These are phyloP conservation scores for Knoxdaviesia proteae DNA, from an alignment of 2,329 filamentous ascomycete species.

Conservation along the genomic window DNA sequence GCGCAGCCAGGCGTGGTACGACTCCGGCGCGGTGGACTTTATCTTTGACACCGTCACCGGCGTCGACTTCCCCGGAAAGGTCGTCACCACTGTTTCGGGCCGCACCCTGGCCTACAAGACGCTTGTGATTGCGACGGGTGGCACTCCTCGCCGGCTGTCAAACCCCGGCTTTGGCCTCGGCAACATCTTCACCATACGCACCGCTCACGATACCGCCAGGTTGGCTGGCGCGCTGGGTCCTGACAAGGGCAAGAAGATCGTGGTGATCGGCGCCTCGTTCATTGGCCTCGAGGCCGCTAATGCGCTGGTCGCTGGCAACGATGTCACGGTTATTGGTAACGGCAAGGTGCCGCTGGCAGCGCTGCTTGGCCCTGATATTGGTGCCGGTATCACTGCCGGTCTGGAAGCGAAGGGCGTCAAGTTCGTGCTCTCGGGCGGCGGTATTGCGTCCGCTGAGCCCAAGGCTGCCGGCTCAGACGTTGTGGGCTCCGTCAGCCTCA, in stretches of 20 bases:
- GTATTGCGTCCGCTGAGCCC: constrained; percentile 52
- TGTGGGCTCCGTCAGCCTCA: constrained; percentile 63
- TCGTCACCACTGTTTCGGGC: constrained; percentile 54
- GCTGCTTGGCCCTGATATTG: constrained; percentile 66
- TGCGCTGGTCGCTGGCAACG: constrained; percentile 57
- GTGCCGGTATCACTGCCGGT: constrained; percentile 55
- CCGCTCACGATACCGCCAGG: constrained; percentile 51
- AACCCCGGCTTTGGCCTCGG: constrained; percentile 68
- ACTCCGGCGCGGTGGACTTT: constrained; percentile 33
- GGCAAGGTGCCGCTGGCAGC: constrained; percentile 68
- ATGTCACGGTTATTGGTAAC: constrained; percentile 76
- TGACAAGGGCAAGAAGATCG: constrained; percentile 73
- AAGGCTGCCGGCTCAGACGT: constrained; percentile 44
- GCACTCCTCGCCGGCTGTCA: constrained; percentile 53
- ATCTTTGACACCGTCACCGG: constrained; percentile 43
- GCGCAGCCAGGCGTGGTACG: constrained; percentile 62
- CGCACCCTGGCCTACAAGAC: constrained; percentile 63
- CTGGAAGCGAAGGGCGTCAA: constrained; percentile 76
- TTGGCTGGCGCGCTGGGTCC: constrained; percentile 66
- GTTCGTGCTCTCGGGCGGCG: constrained; percentile 45
- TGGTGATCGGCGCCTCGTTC: constrained; percentile 81
- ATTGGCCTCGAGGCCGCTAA: constrained; percentile 97
- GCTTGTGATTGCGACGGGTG: constrained; percentile 76
- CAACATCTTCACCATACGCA: constrained; percentile 75
- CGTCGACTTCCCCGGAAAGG: constrained; percentile 57